phyloP scores from a whole-genome alignment of 108 stramenopile species.

The Stephanodiscus minutulus region DNA sequence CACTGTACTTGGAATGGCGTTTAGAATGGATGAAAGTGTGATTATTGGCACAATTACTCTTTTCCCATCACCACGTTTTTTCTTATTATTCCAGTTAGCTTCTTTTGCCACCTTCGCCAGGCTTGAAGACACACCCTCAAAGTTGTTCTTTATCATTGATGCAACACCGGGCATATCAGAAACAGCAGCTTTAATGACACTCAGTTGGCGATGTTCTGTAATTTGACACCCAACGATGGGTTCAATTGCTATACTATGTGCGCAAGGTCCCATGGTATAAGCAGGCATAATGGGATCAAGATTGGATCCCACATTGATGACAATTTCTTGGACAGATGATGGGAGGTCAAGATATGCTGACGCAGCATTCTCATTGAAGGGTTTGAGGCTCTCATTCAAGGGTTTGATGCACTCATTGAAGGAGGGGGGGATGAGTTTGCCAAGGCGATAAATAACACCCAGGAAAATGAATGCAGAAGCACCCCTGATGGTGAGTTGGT shows the following conservation, averaged over 20 bases:
- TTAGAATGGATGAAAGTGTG: constrained; percentile 7
- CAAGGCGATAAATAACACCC: no score
- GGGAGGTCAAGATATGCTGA: constrained; percentile 10
- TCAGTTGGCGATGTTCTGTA: constrained; percentile 8
- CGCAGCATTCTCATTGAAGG: no score
- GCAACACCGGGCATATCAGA: constrained; percentile 2
- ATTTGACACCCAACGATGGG: constrained; percentile 20
- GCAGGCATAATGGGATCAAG: constrained; percentile 24
- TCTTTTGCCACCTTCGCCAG: neutral
- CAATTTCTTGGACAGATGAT: neutral
- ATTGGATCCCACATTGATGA: constrained; percentile 26
- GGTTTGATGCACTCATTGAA: no score
- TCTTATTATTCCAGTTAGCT: constrained; percentile 14
- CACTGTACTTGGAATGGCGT: constrained; percentile 7
- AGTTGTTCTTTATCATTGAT: neutral
- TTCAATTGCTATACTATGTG: constrained; percentile 15
- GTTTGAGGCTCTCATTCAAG: no score
- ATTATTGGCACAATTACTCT: constrained; percentile 11
- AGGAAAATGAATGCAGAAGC: no score
- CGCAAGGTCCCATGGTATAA: constrained; percentile 14
- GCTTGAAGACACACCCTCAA: neutral
- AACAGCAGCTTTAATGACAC: constrained; percentile 15
- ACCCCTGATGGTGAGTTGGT: no score
- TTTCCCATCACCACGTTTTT: constrained; percentile 10
- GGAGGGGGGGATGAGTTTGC: no score